A percentile compares a stretch with the other conserved stretches of the same genome.
Evolutionary conservation across 192 early-diverging fungal species (phyloP).

Genomic region (Spinellus fusiger): DNA sequence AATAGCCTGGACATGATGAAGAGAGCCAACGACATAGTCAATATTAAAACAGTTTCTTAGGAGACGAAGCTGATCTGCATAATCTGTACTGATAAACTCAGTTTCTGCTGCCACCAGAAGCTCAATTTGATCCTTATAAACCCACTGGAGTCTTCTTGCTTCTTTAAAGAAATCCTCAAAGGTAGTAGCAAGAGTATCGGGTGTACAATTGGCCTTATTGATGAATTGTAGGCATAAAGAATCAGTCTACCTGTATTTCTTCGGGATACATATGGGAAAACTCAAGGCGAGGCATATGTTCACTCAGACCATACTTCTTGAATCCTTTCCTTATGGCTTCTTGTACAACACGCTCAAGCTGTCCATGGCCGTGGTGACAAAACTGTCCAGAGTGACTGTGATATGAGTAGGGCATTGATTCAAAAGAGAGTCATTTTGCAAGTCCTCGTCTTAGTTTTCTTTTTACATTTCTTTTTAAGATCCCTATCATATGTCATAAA

Average conservation of each 20-base stretch:
- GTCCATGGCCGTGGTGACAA: slow-evolving; percentile 87
- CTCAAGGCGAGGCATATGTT: slow-evolving; percentile 86
- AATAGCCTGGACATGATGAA: slow-evolving; percentile 80
- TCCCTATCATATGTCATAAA: too few species aligned
- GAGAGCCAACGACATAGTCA: slow-evolving; percentile 89
- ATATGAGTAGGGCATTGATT: slow-evolving; percentile 69
- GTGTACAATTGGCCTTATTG: slow-evolving; percentile 54
- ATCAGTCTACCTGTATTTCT: slow-evolving; percentile 47
- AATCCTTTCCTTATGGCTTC: slow-evolving; percentile 73
- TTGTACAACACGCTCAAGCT: slow-evolving; percentile 74
- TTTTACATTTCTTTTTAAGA: neutral
- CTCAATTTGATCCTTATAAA: slow-evolving; percentile 60
- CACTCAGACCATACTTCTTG: slow-evolving; percentile 74
- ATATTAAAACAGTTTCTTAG: slow-evolving; percentile 46
- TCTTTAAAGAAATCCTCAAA: slow-evolving; percentile 69
- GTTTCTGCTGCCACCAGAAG: slow-evolving; percentile 88
- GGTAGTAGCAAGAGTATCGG: slow-evolving; percentile 49
- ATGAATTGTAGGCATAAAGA: slow-evolving; percentile 1
- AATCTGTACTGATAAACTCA: slow-evolving; percentile 64
- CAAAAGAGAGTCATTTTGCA: neutral
- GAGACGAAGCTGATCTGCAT: slow-evolving; percentile 41
- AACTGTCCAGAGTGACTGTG: slow-evolving; percentile 96
- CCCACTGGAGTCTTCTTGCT: slow-evolving; percentile 61
- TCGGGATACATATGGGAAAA: slow-evolving; percentile 87
- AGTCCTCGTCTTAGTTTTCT: neutral